Evolutionary conservation across 495 filamentous ascomycete genomes (phyloP), one percentile per base, ranked within the genome.

Genomic region (Penicillium coffeae): DNA sequence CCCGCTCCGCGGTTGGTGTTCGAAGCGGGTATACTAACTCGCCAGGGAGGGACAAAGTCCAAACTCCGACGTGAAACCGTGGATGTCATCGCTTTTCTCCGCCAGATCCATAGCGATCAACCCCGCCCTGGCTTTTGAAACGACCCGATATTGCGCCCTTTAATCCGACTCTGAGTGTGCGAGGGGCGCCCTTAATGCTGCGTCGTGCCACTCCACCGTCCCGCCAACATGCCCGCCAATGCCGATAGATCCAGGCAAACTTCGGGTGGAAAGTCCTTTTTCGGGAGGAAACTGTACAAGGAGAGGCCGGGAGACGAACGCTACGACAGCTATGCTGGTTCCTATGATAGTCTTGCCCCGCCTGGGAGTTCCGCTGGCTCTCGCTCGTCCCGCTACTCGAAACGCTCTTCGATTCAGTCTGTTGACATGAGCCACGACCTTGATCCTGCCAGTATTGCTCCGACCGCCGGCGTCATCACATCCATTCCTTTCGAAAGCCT

Each of bases 401-500:
- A 90, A 59, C 82, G 85, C 27, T 84, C 84, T 15, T 92, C 87
- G n/a, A 71, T 87, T 50, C 75, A 83, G 46, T 90, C 88, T 1
- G 59, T 88, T 55, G 88, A 92, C 43, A 51, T 69, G 52, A 50
- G 64, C 59, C 51, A 71, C 54, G 66, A 74, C 49, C 45, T 66
- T 19, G 76, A 86, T 51, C 51, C 74, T 51, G 40, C 55, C 16
- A 81, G 78, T 33, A 59, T 94, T 18, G 84, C 86, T 48, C 83
- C 83, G 68, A 87, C 79, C 25, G 82, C 92, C n/a, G 93, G 90
- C 39, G 80, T 91, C 12, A 89, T 96, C 49, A 89, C 90, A 7
- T 85, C 87, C 1, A 92, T 98, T 48, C 89, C 93, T 10, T 96
- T 92, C 68, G 88, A 96, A 44, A 83, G 72, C 48, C 72, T 86